These are phyloP conservation scores for Jaenimonas drosophilae DNA, from an alignment of 208 protist species.

Conservation along the genomic window DNA sequence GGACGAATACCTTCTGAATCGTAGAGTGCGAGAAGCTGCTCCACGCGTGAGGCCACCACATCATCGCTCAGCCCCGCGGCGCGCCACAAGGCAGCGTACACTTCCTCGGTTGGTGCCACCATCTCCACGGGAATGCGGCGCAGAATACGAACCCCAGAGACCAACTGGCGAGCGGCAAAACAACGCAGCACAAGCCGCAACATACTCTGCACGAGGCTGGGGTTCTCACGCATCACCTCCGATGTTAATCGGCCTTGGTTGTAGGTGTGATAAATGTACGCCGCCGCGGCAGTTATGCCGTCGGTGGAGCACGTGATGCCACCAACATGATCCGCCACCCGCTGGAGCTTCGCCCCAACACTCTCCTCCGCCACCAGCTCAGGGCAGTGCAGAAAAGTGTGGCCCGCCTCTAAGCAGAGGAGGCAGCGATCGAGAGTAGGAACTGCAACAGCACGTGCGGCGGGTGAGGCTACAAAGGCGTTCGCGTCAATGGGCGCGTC, in stretches of 20 bases:
- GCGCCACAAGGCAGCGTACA: conserved; percentile 53
- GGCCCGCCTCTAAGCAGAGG: conserved; percentile 45
- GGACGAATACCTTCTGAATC: conserved; percentile 44
- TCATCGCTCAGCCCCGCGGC: conserved; percentile 43
- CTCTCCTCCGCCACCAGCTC: conserved; percentile 39
- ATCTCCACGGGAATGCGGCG: conserved; percentile 61
- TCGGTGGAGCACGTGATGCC: conserved; percentile 29
- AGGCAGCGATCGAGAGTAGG: conserved; percentile 45
- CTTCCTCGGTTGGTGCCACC: conserved; percentile 18
- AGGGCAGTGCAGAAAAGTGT: conserved; percentile 60
- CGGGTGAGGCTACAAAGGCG: too few relatives aligned
- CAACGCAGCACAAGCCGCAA: conserved; percentile 24
- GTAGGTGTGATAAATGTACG: conserved; percentile 71
- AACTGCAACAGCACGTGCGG: conserved; percentile 41
- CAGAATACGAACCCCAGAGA: conserved; percentile 50
- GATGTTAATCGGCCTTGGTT: conserved; percentile 39
- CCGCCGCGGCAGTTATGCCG: conserved; percentile 53
- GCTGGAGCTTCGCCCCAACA: conserved; percentile 21
- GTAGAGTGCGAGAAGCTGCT: conserved; percentile 38
- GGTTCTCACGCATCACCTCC: conserved; percentile 36
- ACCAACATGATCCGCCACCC: conserved; percentile 41
- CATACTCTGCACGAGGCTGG: conserved; percentile 22
- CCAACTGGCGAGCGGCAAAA: conserved; percentile 33
- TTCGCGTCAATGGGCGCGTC: too few relatives aligned
- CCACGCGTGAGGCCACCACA: conserved; percentile 20